Conservation (phyloP, 2,329 filamentous ascomycete genomes). For the Aspergillus brasiliensis region DNA sequence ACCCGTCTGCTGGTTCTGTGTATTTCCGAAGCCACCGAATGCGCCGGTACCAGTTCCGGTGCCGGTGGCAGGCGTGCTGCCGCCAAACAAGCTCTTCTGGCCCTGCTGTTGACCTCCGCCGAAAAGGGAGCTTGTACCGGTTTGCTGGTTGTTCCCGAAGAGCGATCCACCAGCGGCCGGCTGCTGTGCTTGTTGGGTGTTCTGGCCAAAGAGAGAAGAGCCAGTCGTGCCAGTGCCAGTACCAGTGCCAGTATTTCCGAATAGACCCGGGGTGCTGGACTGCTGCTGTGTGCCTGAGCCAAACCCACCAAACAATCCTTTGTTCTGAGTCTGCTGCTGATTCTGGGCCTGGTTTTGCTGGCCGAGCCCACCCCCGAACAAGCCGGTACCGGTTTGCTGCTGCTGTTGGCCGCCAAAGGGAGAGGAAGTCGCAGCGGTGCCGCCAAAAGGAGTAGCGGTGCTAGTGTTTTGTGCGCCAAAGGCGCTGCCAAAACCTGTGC, state of each 20-base stretch:
- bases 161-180: conserved; percentile 40
- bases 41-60: conserved; percentile 27
- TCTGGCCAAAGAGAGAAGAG: conserved; percentile 42
- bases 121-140: conserved; percentile 37
- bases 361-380: conserved; percentile 47
- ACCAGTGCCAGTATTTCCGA: conserved; percentile 28
- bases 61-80: conserved; percentile 38
- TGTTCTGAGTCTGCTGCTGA: conserved; percentile 39
- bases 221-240: conserved; percentile 25
- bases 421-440: conserved; percentile 39
- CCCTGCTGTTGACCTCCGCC: conserved; percentile 37
- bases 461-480: conserved; percentile 44
- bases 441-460: conserved; percentile 38
- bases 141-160: conserved; percentile 45
- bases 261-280: conserved; percentile 47
- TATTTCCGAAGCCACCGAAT: conserved; percentile 47
- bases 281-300: conserved; percentile 48
- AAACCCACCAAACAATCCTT: conserved; percentile 42
- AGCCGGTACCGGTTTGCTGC: conserved; percentile 33
- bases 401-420: conserved; percentile 45
- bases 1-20: conserved; percentile 45
- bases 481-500: conserved; percentile 37
- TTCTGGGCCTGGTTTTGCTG: conserved; percentile 39
- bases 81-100: conserved; percentile 43
- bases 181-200: conserved; percentile 40